Evolutionary conservation across 2,329 filamentous ascomycete genomes (phyloP).

Genomic region (Chrysoporthe puriensis): DNA sequence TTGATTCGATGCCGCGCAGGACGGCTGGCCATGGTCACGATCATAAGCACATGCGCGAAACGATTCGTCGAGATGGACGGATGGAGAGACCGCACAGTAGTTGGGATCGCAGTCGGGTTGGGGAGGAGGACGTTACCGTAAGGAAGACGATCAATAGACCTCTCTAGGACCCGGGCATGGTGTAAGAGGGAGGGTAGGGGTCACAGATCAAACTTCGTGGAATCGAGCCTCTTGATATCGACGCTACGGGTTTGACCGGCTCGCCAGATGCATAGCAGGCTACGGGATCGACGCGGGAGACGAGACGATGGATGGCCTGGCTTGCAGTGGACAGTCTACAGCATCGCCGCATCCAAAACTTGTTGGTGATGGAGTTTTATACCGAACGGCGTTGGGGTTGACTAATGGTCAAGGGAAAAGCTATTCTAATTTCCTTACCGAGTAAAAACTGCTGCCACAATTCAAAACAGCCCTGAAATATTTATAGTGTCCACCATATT

Average conservation of each 20-base stretch:
- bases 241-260: neutral
- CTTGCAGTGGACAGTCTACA: neutral
- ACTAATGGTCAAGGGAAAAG: neutral
- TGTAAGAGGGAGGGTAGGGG: neutral
- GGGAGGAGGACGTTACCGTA: neutral
- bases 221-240: conserved; percentile 5
- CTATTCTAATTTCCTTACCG: neutral
- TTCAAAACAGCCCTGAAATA: neutral
- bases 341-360: neutral
- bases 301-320: neutral
- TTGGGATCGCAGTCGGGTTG: too few relatives aligned
- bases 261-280: too few relatives aligned
- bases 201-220: neutral
- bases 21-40: neutral
- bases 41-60: neutral
- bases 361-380: conserved; percentile 2
- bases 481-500: neutral
- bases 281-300: neutral
- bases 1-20: neutral
- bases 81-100: neutral
- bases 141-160: neutral
- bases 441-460: neutral
- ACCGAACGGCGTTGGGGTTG: conserved; percentile 8
- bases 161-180: neutral
- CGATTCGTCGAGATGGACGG: neutral